Evolutionary conservation across 1,139 yeast species (phyloP), one percentile per base, ranked within the genome.

Genomic region (Sugiyamaella japonica): DNA sequence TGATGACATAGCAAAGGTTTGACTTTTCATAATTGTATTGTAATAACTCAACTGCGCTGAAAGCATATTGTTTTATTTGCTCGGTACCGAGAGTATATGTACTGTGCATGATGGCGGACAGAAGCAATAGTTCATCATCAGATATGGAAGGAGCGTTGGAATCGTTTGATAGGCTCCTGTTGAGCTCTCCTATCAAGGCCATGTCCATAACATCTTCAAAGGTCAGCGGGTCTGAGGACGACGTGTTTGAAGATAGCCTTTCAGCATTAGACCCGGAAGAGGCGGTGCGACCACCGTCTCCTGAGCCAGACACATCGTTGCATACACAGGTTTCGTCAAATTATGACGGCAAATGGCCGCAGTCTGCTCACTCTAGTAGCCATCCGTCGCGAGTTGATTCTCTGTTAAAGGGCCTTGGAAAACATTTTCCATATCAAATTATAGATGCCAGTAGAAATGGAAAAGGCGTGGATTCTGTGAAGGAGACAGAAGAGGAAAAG

Each of bases 111-210:
- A 49, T 48, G 52, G 12, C 43, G 2, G 50, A 48, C n/a, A 31
- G 20, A 8, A 23, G 34, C 20, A 42, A 49, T 23, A 49, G 42
- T 13, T n/a, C 41, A 34, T 49, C 52, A 8, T 49, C 52, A 3
- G 48, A 49, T 36, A 38, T 47, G 15, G 44, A 44, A 9, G 50
- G 42, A 17, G 42, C 42, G 3, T 38, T 45, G 20, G 42, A 45
- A 25, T 45, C 49, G 5, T 45, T 48, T 40, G 51, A 48, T 13
- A 39, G 51, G 31, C 39, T 25, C 31, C 39, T 48, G 37, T 29
- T 29, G 16, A 39, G 45, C 31, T 48, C 45, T 17, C 49, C 49
- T 7, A 32, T 32, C n/a, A 48, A 48, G 13, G 51, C 51, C 3
- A 13, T 39, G 20, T 41, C 46, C 16, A 31, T 41, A 7, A 31